phyloP scores from a whole-genome alignment of 495 filamentous ascomycete genomes.

The Talaromyces ruber region DNA sequence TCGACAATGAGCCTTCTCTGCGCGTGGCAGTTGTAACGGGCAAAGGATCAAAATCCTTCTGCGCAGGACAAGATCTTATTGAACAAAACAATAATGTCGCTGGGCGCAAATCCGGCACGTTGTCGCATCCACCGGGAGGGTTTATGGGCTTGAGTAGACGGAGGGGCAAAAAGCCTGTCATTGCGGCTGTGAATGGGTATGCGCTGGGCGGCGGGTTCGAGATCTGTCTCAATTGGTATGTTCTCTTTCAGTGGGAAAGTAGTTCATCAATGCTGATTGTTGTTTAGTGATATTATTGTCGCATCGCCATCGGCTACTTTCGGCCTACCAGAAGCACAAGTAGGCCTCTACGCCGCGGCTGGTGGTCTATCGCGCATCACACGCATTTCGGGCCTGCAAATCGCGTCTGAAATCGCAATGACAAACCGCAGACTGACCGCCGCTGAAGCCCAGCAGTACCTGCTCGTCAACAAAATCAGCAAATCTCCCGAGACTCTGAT shows the following conservation, averaged over 20 bases:
- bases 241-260: not conserved
- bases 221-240: conserved; percentile 49
- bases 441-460: conserved; percentile 48
- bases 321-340: conserved; percentile 53
- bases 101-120: conserved; percentile 15
- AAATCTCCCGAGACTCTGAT: conserved; percentile 39
- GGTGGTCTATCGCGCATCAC: conserved; percentile 61
- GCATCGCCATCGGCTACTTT: conserved; percentile 47
- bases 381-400: conserved; percentile 48
- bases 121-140: conserved; percentile 16
- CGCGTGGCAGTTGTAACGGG: conserved; percentile 50
- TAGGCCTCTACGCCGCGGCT: conserved; percentile 57
- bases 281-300: conserved; percentile 53
- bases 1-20: conserved; percentile 45
- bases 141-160: conserved; percentile 32
- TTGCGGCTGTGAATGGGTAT: conserved; percentile 63
- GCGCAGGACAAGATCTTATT: conserved; percentile 52
- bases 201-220: conserved; percentile 67
- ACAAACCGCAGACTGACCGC: conserved; percentile 49
- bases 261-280: not conserved
- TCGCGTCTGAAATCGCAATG: conserved; percentile 59
- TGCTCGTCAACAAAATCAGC: conserved; percentile 54
- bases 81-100: conserved; percentile 22
- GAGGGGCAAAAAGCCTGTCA: conserved; percentile 43
- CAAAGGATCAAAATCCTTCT: conserved; percentile 43